phyloP scores from a whole-genome alignment of 805 yeast species.

The Clavispora phyllophila region DNA sequence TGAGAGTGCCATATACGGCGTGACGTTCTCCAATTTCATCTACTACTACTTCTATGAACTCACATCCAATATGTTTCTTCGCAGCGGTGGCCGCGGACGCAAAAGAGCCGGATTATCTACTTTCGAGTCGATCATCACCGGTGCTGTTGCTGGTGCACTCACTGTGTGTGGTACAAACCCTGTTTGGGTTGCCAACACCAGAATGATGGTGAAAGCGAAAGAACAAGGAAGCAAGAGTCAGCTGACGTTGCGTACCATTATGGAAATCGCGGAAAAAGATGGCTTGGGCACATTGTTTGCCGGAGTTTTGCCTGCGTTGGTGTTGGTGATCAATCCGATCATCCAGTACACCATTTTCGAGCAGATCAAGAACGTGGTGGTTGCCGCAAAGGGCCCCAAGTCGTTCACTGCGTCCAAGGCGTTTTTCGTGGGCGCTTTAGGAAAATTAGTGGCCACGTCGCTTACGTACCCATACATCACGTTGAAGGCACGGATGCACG shows the following conservation, averaged over 20 bases:
- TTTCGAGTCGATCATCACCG: slow-evolving; percentile 64
- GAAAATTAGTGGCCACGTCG: slow-evolving; percentile 84
- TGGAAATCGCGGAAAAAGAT: slow-evolving; percentile 61
- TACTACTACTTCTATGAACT: slow-evolving; percentile 90
- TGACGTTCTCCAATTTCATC: slow-evolving; percentile 78
- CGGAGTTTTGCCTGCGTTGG: slow-evolving; percentile 84
- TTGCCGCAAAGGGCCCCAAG: slow-evolving; percentile 45
- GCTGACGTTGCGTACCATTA: slow-evolving; percentile 51
- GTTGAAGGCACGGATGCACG: slow-evolving; percentile 81
- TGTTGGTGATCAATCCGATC: slow-evolving; percentile 82
- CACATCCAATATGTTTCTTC: slow-evolving; percentile 44
- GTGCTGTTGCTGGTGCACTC: slow-evolving; percentile 82
- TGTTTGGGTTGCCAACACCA: slow-evolving; percentile 91
- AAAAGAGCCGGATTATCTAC: slow-evolving; percentile 47
- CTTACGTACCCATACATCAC: slow-evolving; percentile 91
- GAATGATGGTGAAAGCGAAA: slow-evolving; percentile 61
- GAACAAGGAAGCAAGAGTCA: slow-evolving; percentile 18
- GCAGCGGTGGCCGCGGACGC: slow-evolving; percentile 24
- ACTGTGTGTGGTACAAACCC: slow-evolving; percentile 84
- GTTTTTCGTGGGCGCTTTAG: slow-evolving; percentile 81
- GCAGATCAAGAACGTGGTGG: slow-evolving; percentile 66
- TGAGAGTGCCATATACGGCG: slow-evolving; percentile 83
- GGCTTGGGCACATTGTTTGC: slow-evolving; percentile 72
- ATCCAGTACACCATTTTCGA: slow-evolving; percentile 90
- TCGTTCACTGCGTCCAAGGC: slow-evolving; percentile 71